Evolutionary conservation across 306 rosid genomes (phyloP), one percentile per base, ranked within the genome.

Genomic region (Bauhinia variegata): DNA sequence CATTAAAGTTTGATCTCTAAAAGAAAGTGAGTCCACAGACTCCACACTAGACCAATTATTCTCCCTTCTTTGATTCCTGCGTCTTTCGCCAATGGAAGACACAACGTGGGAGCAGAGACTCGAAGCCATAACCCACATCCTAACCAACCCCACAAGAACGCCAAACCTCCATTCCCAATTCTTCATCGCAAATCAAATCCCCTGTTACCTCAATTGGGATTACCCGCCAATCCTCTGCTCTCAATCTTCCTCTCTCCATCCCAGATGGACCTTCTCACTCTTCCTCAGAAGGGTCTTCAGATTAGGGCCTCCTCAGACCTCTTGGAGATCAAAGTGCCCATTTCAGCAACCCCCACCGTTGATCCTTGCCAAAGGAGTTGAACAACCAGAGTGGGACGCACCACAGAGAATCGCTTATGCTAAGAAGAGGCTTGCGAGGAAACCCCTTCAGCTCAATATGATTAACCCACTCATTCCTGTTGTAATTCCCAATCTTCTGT

Each of bases 251-350:
- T 69, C 76, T 9, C 71, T 80, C 63, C 87, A 82, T 43, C 75
- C 74, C 15, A 77, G 28, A 65, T 93, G 93, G 96, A 67, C 62
- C 13, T 37, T 62, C 74, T 80, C 95, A 9, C 77, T 86, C 31
- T 87, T 86, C 86, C 86, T 89, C 74, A 82, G 65, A 73, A 81
- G 87, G 82, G 46, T 83, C 16, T 58, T 74, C 70, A 60, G 75
- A 67, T 48, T 36, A 11, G 84, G 81, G 2, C 73, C 57, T 59
- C 95, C 89, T 1, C 32, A 44, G 48, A 79, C 84, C 46, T 89
- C 97, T 1, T 89, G 98, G 98, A 75, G 96, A 38, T 84, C 91
- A 67, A 86, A 86, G 74, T 92, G 96, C 82, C 93, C 93, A 3
- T 92, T 55, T 42, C 97, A 82, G 14, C 91, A 73, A 46, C 98